Base-by-base conservation (phyloP, 2,329 filamentous ascomycete genomes). In the Aspergillus ustus region DNA sequence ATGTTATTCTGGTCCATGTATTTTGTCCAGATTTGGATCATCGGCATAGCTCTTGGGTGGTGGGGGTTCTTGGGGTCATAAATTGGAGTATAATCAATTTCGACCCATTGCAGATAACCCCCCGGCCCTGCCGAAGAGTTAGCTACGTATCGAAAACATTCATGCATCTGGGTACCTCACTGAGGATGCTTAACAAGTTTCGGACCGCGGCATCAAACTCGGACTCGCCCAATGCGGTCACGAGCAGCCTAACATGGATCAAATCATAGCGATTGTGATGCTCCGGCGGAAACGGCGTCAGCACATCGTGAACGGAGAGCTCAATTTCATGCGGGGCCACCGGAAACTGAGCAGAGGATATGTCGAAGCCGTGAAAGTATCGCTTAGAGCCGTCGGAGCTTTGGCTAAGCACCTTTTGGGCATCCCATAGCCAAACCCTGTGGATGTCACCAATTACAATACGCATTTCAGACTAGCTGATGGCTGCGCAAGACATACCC, bases 241-340 rank as follows among this genome's bases (percentile, higher is more conserved):
- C 51, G 22, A 60, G 51, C 1, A 60, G 44, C 19, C 51, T 17
- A n/a, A 60, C 34, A 40, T 60, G 44, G 2, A 60, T 29, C 44
- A 60, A 17, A n/a, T 60, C 57, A n/a, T 60, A 60, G 9, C 57
- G 57, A 25, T 22, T 25, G 4, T 43, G 40, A 22, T 60, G 57
- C n/a, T 60, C 57, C 3, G 31, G 15, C 0, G 57, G 51, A 37
- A 60, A 60, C 11, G 57, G 57, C 13, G 53, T n/a, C 19, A 60
- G 46, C 3, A 54, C 15, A 15, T 60, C 57, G 0, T 60, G 57
- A 22, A 55, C 51, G 17, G 40, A 54, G 22, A 54, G 22, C 7
- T 48, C n/a, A 31, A 60, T 54, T 2, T 29, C 20, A 3, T 54
- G 44, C 6, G 20, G n/a, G 2, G n/a, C 40, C 1, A 31, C 7